Base-by-base conservation (phyloP, 163 green algal species). In the Scenedesmus sp. region DNA sequence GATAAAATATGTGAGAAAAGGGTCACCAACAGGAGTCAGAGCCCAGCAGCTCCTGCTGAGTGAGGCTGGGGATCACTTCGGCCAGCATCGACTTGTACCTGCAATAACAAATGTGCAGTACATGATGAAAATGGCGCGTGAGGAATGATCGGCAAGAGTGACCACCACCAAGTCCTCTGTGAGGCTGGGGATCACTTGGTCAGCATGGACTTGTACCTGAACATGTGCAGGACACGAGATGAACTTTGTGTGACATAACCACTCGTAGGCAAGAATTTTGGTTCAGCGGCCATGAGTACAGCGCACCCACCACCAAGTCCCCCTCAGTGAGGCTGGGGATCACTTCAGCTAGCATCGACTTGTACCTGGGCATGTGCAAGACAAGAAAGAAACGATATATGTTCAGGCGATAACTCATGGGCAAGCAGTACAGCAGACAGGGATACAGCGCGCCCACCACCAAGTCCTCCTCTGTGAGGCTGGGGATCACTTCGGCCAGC, bases 141-240 rank as follows among this genome's bases (percentile, higher is more conserved):
- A 46, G 34, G 34, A 46, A 46, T 46, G 34, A 46, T 46, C 34
- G 34, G 34, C 34, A 46, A 46, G 34, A 46, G 34, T 46, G 34
- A 46, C 34, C 34, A 46, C 34, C 34, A 46, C 34, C 34, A 46
- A 46, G 34, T 46, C 34, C 34, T 92, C 64, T 15, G 64, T 67
- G 6, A 88, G 62, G 4, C 62, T 15, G 10, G 79, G 81, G 46
- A 88, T 88, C 23, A 88, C 4, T 23, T 92, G 64, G 74, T 59
- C 57, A 91, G 66, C 64, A 90, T 13, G 15, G 86, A 83, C 66
- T 81, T 76, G 73, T 91, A 86, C 56, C 74, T 91, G 74, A 9
- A 23, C 26, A 8, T 18, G 16, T 66, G 46, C 34, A 46, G 34
- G 34, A 46, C 34, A 46, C 34, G 34, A 46, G 34, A 46, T 46